Evolutionary conservation across 345 rosid genomes (phyloP), one percentile per base, ranked within the genome.

Genomic region (Populus tremula): DNA sequence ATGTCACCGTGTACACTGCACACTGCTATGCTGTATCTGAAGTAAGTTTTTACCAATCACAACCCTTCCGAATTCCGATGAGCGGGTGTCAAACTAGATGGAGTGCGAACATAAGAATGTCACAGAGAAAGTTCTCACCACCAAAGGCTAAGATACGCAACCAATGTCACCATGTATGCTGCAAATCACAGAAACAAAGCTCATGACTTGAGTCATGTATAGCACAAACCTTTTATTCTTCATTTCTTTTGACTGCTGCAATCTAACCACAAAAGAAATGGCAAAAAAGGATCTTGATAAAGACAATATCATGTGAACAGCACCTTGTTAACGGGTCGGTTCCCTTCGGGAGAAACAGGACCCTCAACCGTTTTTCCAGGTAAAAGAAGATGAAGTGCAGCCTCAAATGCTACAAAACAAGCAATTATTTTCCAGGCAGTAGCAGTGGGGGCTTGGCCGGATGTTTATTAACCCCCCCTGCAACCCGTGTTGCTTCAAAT

Each of bases 341-440:
- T 87, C 69, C 97, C 98, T 2, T 90, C 54, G 35, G 99, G 99
- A 81, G 99, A 92, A 56, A 92, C 73, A 0, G 99, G 99, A 54
- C 98, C 99, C 80, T 86, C 90, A 66, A 93, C 93, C 56, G 88
- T 91, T 86, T 93, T 89, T 16, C 99, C 99, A 64, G 99, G 99
- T 25, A 96, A 82, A 78, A 92, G 85, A 65, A 93, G 88, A 89
- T 93, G 99, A 86, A 93, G 94, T 14, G 87, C 89, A 9, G 99
- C 98, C 82, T 96, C 97, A 83, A 96, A 96, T 2, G 89, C 92
- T 27, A 87, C 99, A 79, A 89, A 96, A 80, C 85, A 81, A 53
- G 89, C 90, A 27, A 93, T 92, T 27, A 96, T 82, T 66, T 91
- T 91, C 89, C 94, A 90, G 67, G 97, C 96, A n/a, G 78, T 78